Evolutionary conservation across 2,329 filamentous ascomycete species (phyloP), one percentile per base, ranked within the genome.

Genomic region (Pleurostoma richardsiae): DNA sequence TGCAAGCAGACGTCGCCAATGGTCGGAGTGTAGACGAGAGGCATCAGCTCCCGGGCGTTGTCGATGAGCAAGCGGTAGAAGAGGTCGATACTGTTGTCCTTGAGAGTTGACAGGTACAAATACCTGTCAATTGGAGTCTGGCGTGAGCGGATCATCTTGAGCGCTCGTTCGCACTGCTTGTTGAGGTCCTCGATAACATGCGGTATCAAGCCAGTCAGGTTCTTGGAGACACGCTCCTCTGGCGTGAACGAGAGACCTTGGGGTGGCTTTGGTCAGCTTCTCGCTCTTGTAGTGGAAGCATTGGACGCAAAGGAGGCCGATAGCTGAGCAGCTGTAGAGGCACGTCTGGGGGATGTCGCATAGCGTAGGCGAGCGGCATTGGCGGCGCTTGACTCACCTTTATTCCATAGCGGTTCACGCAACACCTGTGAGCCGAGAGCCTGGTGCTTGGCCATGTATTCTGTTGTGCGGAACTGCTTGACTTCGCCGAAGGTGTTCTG

Each of bases 1-100:
- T 92, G 86, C 64, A 96, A 77, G 73, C 94, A 99, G 56, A 95
- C 94, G 66, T 97, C 92, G 60, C 94, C 94, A 59, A 99, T 90
- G 61, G 88, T 91, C 41, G 88, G 88, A 19, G 88, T 94, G 73
- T 94, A 94, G 59, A 94, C 88, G 54, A 92, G 73, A 42, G 88
- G 88, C 71, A 90, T 91, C 56, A 92, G 72, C 59, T 90, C 86
- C 70, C 85, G 76, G 50, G 85, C 71, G 69, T 92, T 84, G 67
- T 89, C 81, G 54, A 90, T 86, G 53, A 92, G 74, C 52, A 92
- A 77, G 54, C 88, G 81, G 74, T 90, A 92, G 75, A 92, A 94
- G 49, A 94, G 79, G 65, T 92, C 85, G 52, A 82, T 78, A 64
- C 91, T 92, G 59, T 84, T 80, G 63, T 78, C 78, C 70, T 90